Percentiles rank a stretch among this genome's conserved stretches.
Conservation (phyloP, 768 basidiomycete genomes). For the Amanita muscaria region DNA sequence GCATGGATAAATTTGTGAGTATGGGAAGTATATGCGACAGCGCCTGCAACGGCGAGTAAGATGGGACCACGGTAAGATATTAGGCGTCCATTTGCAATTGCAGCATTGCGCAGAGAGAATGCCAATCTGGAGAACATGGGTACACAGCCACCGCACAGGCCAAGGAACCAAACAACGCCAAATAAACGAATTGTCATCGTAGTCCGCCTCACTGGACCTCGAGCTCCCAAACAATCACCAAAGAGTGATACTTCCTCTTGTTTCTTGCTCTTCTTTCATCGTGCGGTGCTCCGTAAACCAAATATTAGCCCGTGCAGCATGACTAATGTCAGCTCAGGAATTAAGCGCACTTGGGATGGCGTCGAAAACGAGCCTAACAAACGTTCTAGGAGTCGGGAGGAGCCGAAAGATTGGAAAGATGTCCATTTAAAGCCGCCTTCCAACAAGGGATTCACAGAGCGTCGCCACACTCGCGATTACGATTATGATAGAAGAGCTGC, state of each 20-base stretch:
- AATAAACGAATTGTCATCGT: background rate
- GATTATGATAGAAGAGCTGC: slow-evolving; percentile 14
- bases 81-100: background rate
- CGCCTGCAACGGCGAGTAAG: too few relatives aligned
- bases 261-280: slow-evolving; percentile 38
- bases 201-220: too few relatives aligned
- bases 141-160: slow-evolving; percentile 5
- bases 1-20: too few relatives aligned
- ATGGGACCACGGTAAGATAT: background rate
- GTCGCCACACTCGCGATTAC: slow-evolving; percentile 26
- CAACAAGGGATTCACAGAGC: slow-evolving; percentile 20
- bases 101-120: background rate
- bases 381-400: slow-evolving; percentile 46
- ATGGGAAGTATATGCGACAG: too few relatives aligned
- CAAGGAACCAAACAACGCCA: background rate
- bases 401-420: slow-evolving; percentile 62
- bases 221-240: slow-evolving; percentile 2
- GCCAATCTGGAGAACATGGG: too few relatives aligned
- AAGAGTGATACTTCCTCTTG: slow-evolving; percentile 9
- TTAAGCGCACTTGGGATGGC: slow-evolving; percentile 73
- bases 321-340: slow-evolving; percentile 81
- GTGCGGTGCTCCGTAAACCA: slow-evolving; percentile 76
- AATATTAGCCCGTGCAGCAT: slow-evolving; percentile 37
- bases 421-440: slow-evolving; percentile 42
- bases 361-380: slow-evolving; percentile 39